Conservation (phyloP, 306 rosid species). For the Prunus fruticosa region DNA sequence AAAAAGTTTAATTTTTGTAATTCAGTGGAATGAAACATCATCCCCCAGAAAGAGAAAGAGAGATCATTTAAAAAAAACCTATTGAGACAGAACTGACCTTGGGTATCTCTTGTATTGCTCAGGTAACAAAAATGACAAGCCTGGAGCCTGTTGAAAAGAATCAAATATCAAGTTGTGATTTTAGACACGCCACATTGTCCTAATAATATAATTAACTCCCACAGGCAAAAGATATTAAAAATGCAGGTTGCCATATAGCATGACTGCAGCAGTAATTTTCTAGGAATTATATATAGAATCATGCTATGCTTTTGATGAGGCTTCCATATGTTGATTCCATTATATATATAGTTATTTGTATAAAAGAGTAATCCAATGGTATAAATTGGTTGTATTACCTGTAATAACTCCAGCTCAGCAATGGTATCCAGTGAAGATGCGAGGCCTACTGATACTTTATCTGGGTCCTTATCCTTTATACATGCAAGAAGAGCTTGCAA, state of each 20-base stretch:
- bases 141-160: constrained; percentile 72
- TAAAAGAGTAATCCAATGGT: neutral
- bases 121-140: constrained; percentile 86
- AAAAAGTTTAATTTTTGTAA: neutral
- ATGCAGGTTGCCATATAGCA: constrained; percentile 13
- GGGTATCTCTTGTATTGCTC: constrained; percentile 69
- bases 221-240: neutral
- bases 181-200: constrained; percentile 11
- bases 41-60: neutral
- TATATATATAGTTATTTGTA: neutral
- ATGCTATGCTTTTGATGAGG: neutral
- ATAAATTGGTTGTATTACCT: constrained; percentile 42
- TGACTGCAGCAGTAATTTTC: constrained; percentile 3
- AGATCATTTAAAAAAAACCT: neutral
- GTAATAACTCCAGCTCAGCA: constrained; percentile 82
- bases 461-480: constrained; percentile 76
- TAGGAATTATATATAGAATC: neutral
- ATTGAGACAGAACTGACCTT: constrained; percentile 47
- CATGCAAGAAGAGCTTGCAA: constrained; percentile 68
- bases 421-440: constrained; percentile 76
- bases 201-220: neutral
- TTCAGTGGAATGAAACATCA: neutral
- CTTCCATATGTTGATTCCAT: neutral
- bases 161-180: constrained; percentile 25
- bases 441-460: constrained; percentile 74